Base-by-base conservation (phyloP, 805 yeast genomes). In the Metschnikowia lachancei region DNA sequence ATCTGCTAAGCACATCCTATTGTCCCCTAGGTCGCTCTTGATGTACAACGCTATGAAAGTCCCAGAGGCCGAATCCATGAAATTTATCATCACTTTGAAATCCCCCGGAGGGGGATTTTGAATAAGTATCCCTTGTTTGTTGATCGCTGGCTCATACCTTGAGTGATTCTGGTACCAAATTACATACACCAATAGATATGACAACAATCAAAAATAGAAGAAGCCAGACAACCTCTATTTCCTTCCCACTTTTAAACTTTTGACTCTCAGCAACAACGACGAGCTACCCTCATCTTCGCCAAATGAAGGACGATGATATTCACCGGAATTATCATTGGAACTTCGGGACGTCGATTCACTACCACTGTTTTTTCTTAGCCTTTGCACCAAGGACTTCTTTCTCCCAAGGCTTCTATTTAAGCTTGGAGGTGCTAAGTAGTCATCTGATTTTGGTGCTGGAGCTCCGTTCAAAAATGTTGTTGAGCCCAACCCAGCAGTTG, bases 381-480 rank as follows among this genome's bases (percentile, higher is more conserved):
- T 75, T 62, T 84, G 88, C 13, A 81, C 86, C 36, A 89, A 63
- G n/a, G 95, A 86, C 70, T 87, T 88, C 66, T 90, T 89, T 64
- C 97, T 80, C 28, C 82, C 80, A 50, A 91, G 66, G 1, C 82
- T 83, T 16, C 75, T 66, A 24, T 53, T 58, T 10, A 26, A 26
- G 39, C 47, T 49, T n/a, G 48, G 46, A 4, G 53, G 51, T 3
- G 41, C 29, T 36, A 58, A 52, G 41, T 64, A 58, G 13, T 61
- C 63, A 17, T 69, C 70, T 12, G 59, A 60, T 64, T 45, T 84
- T 66, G 77, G 75, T 4, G 97, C 99, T 12, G 98, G 98, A 0
- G 97, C 94, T 30, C 99, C 99, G 64, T 94, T 97, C 50, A 92
- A 63, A 62, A 92, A 92, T 0, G 99, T 92, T 2, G 96, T 78